Evolutionary conservation across 1,284 basidiomycete species (phyloP).

Genomic region (Ganoderma lingzhi): DNA sequence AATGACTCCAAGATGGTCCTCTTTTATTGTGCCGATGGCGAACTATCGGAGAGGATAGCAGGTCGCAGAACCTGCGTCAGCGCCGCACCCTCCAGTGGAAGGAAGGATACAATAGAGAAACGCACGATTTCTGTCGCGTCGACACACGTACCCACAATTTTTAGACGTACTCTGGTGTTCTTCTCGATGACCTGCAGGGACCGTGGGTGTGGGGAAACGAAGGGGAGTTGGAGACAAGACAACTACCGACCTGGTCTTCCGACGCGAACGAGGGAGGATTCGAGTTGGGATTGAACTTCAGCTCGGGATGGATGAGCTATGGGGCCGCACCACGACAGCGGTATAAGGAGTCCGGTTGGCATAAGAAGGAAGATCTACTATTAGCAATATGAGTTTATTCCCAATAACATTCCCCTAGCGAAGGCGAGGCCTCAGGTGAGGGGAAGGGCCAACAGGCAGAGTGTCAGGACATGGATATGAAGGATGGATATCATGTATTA

Average conservation of each 20-base stretch:
- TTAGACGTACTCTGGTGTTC: slow-evolving; percentile 90
- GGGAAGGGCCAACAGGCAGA: too few species aligned
- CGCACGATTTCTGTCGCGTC: slow-evolving; percentile 97
- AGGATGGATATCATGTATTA: too few species aligned
- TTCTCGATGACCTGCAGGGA: slow-evolving; percentile 85
- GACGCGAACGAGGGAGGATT: slow-evolving; percentile 93
- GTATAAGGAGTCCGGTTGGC: background rate
- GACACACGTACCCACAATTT: slow-evolving; percentile 96
- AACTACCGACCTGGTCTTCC: slow-evolving; percentile 76
- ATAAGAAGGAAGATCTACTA: slow-evolving; percentile 4
- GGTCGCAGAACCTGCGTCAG: background rate
- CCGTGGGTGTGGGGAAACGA: slow-evolving; percentile 4
- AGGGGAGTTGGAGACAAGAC: slow-evolving; percentile 13
- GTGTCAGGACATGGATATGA: too few species aligned
- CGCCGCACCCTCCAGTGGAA: background rate
- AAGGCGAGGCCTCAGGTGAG: too few species aligned
- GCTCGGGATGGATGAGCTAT: slow-evolving; percentile 92
- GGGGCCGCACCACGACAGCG: background rate
- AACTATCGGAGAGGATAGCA: slow-evolving; percentile 58
- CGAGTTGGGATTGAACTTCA: slow-evolving; percentile 92
- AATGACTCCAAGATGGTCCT: slow-evolving; percentile 92
- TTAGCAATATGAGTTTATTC: slow-evolving; percentile 1
- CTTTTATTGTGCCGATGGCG: slow-evolving; percentile 94
- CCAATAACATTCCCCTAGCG: too few species aligned
- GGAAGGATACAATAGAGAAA: slow-evolving; percentile 26